A percentile compares a stretch with the other conserved stretches of the same genome.
Conservation (phyloP, 2,329 filamentous ascomycete species). For the Sclerotinia minor region DNA sequence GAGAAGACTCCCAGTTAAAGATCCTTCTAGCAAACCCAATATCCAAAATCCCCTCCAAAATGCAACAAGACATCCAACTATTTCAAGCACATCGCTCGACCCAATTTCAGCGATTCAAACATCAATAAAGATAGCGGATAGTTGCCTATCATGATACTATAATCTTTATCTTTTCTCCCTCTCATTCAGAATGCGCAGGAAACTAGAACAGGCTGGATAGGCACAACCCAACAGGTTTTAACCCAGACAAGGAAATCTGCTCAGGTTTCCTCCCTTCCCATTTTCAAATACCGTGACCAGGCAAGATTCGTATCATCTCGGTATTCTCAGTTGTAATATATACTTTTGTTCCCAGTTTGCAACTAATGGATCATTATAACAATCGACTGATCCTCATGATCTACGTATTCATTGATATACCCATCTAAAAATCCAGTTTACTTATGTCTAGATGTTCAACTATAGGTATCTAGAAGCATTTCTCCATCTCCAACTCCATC, state of each 20-base stretch:
- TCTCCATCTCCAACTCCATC: not conserved
- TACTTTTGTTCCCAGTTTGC: not conserved
- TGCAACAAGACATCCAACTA: not conserved
- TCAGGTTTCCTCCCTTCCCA: not conserved
- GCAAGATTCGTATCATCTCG: not conserved
- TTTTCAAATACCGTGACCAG: slow-evolving; percentile 2
- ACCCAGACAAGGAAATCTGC: not conserved
- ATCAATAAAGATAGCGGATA: not conserved
- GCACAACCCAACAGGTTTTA: not conserved
- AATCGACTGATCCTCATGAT: not conserved
- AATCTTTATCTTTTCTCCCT: not conserved
- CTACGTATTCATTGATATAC: not conserved
- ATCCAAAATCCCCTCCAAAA: not conserved
- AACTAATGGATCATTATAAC: not conserved
- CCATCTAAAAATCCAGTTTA: not conserved
- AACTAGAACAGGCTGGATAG: not conserved
- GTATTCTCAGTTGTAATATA: not conserved
- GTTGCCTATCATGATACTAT: not conserved
- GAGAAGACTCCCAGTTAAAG: not conserved
- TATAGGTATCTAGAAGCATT: not conserved
- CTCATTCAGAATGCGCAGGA: not conserved
- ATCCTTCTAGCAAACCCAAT: not conserved
- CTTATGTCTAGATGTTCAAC: not conserved
- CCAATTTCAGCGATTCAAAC: not conserved
- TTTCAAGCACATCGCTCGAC: not conserved